phyloP scores from a whole-genome alignment of 2,329 filamentous ascomycete genomes.

The Reticulascus tulasneorum region DNA sequence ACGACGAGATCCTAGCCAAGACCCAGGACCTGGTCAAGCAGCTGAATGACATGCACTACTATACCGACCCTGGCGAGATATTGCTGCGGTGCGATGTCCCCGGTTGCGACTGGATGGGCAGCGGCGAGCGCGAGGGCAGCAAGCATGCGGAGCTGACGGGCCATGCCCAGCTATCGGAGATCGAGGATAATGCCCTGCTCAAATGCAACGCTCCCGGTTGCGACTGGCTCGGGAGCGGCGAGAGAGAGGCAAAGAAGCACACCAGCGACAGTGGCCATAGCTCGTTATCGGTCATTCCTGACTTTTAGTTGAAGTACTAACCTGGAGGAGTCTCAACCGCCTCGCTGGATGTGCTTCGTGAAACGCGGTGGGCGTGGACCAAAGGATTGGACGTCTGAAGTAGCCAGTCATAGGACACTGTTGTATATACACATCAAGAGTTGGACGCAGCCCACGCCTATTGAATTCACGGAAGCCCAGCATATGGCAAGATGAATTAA shows the following conservation, averaged over 20 bases:
- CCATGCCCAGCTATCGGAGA: slow-evolving; percentile 55
- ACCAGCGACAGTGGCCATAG: slow-evolving; percentile 57
- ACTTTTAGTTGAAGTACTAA: slow-evolving; percentile 19
- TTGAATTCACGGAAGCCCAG: too few species aligned
- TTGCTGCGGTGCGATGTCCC: slow-evolving; percentile 68
- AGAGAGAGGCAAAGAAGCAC: slow-evolving; percentile 55
- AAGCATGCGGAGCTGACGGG: slow-evolving; percentile 60
- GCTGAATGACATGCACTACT: slow-evolving; percentile 72
- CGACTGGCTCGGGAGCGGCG: slow-evolving; percentile 62
- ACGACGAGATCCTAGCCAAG: slow-evolving; percentile 66
- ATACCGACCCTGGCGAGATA: slow-evolving; percentile 81
- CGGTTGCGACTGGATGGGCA: slow-evolving; percentile 62
- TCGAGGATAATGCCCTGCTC: slow-evolving; percentile 75
- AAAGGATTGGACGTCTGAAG: not conserved
- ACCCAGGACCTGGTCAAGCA: slow-evolving; percentile 62
- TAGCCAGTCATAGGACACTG: too few species aligned
- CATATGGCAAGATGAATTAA: too few species aligned
- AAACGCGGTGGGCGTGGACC: not conserved
- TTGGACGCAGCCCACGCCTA: too few species aligned
- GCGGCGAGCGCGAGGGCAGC: slow-evolving; percentile 59
- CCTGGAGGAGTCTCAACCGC: not conserved
- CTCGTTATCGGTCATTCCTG: slow-evolving; percentile 32
- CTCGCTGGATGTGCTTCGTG: not conserved
- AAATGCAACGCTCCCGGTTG: slow-evolving; percentile 65
- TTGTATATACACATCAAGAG: too few species aligned